Conservation (phyloP, 805 yeast genomes). For the Pichia pseudocactophila region DNA sequence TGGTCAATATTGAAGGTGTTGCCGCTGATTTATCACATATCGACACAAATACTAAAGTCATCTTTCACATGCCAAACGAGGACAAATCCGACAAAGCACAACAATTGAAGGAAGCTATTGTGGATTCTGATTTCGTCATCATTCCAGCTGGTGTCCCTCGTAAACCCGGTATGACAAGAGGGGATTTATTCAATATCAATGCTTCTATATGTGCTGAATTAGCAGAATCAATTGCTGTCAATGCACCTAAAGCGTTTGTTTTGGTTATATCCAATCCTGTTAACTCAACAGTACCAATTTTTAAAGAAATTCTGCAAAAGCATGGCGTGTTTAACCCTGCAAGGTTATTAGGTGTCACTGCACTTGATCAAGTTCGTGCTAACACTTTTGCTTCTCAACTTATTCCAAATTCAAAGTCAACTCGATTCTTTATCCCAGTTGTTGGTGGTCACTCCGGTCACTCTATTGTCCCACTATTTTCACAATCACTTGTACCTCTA, state of each 20-base stretch:
- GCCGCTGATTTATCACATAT: slow-evolving; percentile 48
- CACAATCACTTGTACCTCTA: slow-evolving; percentile 30
- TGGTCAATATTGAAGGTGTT: slow-evolving; percentile 48
- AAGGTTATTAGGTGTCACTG: slow-evolving; percentile 80
- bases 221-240: slow-evolving; percentile 64
- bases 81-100: slow-evolving; percentile 16
- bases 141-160: slow-evolving; percentile 59
- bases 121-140: slow-evolving; percentile 39
- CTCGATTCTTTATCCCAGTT: slow-evolving; percentile 59
- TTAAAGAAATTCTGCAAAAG: slow-evolving; percentile 67
- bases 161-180: slow-evolving; percentile 60
- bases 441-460: slow-evolving; percentile 95
- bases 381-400: slow-evolving; percentile 61
- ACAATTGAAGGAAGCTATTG: slow-evolving; percentile 33
- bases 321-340: slow-evolving; percentile 61
- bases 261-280: slow-evolving; percentile 89
- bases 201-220: slow-evolving; percentile 65
- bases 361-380: slow-evolving; percentile 81
- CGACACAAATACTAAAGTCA: slow-evolving; percentile 38
- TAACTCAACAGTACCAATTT: slow-evolving; percentile 86
- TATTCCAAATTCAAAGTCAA: slow-evolving; percentile 34
- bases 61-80: slow-evolving; percentile 33
- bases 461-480: slow-evolving; percentile 81
- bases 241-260: slow-evolving; percentile 67
- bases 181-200: slow-evolving; percentile 50